A percentile compares a stretch with the other conserved stretches of the same genome.
These are phyloP conservation scores for Helotiales sp. DNA, from an alignment of 2,329 filamentous ascomycete species.

Conservation along the genomic window DNA sequence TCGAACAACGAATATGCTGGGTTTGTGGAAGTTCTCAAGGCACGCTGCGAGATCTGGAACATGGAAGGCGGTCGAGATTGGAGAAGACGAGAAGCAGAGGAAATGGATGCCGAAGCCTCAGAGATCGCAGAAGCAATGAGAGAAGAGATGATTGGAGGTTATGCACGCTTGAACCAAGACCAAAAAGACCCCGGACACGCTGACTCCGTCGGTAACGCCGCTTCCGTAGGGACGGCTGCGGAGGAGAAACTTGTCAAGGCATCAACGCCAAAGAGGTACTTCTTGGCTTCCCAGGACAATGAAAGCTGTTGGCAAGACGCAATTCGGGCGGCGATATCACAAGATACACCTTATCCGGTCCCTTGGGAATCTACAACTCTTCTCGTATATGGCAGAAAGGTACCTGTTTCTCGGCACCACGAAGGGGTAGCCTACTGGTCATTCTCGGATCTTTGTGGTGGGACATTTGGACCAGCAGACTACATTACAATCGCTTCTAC, in stretches of 20 bases:
- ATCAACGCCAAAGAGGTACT: slow-evolving; percentile 30
- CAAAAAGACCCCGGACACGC: background rate
- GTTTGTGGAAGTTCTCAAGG: slow-evolving; percentile 75
- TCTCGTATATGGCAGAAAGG: slow-evolving; percentile 61
- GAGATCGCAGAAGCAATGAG: slow-evolving; percentile 36
- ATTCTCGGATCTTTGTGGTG: slow-evolving; percentile 66
- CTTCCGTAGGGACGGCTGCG: background rate
- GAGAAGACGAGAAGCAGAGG: slow-evolving; percentile 54
- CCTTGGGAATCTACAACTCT: slow-evolving; percentile 47
- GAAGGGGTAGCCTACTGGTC: slow-evolving; percentile 63
- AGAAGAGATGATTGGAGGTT: slow-evolving; percentile 28
- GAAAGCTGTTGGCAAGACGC: slow-evolving; percentile 28
- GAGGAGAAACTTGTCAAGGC: slow-evolving; percentile 11
- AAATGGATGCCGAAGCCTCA: slow-evolving; percentile 28
- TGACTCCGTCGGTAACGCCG: background rate
- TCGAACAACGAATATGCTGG: slow-evolving; percentile 71
- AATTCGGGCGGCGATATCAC: slow-evolving; percentile 23
- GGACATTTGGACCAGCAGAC: slow-evolving; percentile 72
- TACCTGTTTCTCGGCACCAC: slow-evolving; percentile 58
- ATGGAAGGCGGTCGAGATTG: slow-evolving; percentile 77
- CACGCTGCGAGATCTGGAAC: slow-evolving; percentile 80
- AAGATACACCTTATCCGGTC: slow-evolving; percentile 27
- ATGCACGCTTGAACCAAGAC: background rate
- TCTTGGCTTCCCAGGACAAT: slow-evolving; percentile 21
- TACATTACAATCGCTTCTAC: slow-evolving; percentile 80